Conservation (phyloP, 2,329 filamentous ascomycete species). For the Talaromyces sp. region DNA sequence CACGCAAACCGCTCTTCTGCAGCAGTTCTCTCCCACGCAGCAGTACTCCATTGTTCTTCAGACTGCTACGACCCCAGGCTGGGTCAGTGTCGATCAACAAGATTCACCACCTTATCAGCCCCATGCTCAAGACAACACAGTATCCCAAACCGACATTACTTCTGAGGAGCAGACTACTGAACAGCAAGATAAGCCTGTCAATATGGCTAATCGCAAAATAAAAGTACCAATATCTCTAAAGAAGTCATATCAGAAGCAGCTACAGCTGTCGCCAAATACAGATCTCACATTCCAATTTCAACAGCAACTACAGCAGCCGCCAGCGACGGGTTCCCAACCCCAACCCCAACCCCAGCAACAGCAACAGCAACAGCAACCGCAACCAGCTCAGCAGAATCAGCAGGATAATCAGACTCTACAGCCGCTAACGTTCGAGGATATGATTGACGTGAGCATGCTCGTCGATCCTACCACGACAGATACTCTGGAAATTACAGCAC, state of each 20-base stretch:
- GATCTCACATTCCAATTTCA: not conserved
- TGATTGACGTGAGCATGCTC: not conserved
- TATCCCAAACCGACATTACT: not conserved
- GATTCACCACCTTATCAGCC: not conserved
- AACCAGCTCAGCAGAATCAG: not conserved
- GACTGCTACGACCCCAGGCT: not conserved
- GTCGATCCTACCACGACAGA: not conserved
- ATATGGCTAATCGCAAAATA: not conserved
- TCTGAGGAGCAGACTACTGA: not conserved
- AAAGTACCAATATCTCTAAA: not conserved
- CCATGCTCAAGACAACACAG: not conserved
- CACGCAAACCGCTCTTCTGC: not conserved
- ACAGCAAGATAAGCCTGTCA: not conserved
- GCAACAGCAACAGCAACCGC: not conserved
- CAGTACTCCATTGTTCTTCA: not conserved
- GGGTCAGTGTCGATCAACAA: too few species aligned
- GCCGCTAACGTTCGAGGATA: not conserved
- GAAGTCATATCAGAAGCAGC: not conserved
- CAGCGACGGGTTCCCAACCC: not conserved
- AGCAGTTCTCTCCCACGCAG: not conserved
- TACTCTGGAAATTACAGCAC: not conserved
- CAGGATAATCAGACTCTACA: not conserved
- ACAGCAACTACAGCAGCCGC: not conserved
- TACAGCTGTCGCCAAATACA: not conserved
- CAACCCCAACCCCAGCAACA: not conserved